Evolutionary conservation across 768 basidiomycete genomes (phyloP).

Genomic region (Calvatia gigantea): DNA sequence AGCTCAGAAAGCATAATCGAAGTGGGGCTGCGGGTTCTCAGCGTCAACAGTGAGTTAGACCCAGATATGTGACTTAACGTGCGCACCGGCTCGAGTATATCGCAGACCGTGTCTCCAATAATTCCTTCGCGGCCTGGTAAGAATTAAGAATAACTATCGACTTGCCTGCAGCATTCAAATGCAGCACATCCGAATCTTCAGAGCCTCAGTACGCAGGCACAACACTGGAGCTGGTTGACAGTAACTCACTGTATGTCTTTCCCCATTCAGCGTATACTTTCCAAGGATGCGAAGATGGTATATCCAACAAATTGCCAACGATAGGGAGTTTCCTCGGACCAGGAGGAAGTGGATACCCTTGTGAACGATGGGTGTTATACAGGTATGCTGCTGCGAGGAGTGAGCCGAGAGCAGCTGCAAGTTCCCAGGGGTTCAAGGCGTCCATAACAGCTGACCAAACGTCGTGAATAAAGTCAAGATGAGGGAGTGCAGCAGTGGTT

Average conservation of each 20-base stretch:
- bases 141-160: conserved; percentile 29
- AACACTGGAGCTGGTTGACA: background rate
- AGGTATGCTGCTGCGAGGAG: too few relatives aligned
- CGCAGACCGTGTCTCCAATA: conserved; percentile 42
- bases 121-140: conserved; percentile 29
- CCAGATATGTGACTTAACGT: too few relatives aligned
- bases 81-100: conserved; percentile 39
- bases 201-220: background rate
- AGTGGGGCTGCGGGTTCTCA: conserved; percentile 12
- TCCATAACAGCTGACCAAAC: too few relatives aligned
- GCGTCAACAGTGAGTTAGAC: too few relatives aligned
- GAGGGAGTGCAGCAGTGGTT: too few relatives aligned
- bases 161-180: conserved; percentile 3
- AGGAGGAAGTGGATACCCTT: conserved; percentile 33
- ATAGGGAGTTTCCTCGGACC: conserved; percentile 40
- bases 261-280: conserved; percentile 38
- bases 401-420: too few relatives aligned
- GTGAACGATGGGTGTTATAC: too few relatives aligned
- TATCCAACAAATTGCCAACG: conserved; percentile 39
- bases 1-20: conserved; percentile 18
- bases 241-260: conserved; percentile 30
- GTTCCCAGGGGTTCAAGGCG: too few relatives aligned
- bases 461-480: too few relatives aligned
- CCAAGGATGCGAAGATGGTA: conserved; percentile 39
- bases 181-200: conserved; percentile 4